Percentiles rank a stretch among this genome's conserved stretches.
phyloP scores from a whole-genome alignment of 2,329 filamentous ascomycete species.

The Botrytis fragariae region DNA sequence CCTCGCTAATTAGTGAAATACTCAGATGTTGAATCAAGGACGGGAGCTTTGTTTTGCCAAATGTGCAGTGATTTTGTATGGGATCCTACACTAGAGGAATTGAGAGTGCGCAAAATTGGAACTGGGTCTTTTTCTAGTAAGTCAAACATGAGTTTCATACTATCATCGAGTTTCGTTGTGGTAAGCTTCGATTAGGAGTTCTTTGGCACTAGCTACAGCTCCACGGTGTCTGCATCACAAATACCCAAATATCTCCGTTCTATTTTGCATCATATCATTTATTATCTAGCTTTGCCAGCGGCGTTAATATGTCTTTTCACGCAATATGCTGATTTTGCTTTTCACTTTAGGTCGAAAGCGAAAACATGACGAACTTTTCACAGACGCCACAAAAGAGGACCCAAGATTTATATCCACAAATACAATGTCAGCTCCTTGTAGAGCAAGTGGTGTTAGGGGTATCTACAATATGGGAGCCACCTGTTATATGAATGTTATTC shows the following conservation, averaged over 20 bases:
- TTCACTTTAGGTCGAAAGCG: conserved; percentile 60
- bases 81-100: conserved; percentile 75
- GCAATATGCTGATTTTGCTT: conserved; percentile 10
- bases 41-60: conserved; percentile 73
- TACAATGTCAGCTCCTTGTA: conserved; percentile 75
- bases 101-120: conserved; percentile 67
- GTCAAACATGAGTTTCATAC: conserved; percentile 29
- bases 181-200: neutral
- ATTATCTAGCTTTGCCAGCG: neutral
- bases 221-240: neutral
- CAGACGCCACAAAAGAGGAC: conserved; percentile 65
- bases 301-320: neutral
- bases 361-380: conserved; percentile 70
- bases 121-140: conserved; percentile 64
- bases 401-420: conserved; percentile 75
- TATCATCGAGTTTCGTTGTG: neutral
- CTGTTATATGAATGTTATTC: conserved; percentile 95
- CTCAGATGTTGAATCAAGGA: conserved; percentile 73
- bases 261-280: neutral
- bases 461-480: conserved; percentile 98
- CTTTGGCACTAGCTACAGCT: neutral
- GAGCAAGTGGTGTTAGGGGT: conserved; percentile 82
- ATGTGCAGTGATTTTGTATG: conserved; percentile 81
- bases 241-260: neutral
- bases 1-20: conserved; percentile 18